Evolutionary conservation across 1,284 basidiomycete genomes (phyloP), one percentile per base, ranked within the genome.

Genomic region (Bondarzewia mesenterica): DNA sequence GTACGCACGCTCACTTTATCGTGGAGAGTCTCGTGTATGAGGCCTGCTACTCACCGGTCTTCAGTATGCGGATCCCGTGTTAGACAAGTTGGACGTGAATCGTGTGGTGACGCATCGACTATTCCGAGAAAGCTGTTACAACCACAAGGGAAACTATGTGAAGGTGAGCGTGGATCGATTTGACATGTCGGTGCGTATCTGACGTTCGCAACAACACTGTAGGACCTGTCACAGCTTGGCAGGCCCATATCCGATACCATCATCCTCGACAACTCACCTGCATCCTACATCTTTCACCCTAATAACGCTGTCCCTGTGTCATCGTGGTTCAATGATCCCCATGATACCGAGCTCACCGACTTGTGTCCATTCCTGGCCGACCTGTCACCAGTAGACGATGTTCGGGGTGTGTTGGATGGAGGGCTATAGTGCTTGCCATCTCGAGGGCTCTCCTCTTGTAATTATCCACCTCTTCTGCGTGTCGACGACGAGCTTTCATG

Each of bases 301-400:
- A 96, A 96, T 70, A 99, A 98, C 62, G 96, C 96, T 38, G 95
- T 98, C 5, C 95, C 95, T 7, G 93, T 99, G 49, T 97, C 94
- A 44, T 95, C 92, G 50, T 99, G 95, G 96, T 99, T 99, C 75
- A 98, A 97, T 67, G 90, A 93, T 67, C 93, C 93, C 8, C 93
- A 96, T 61, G 95, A 98, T 66, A 96, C 94, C 25, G 95, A 98
- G 67, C 73, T 98, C 55, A 95, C 92, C 27, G 95, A 98, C 66
- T 72, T 99, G 40, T 88, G 89, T 57, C 93, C 88, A 32, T 99
- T 99, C 80, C 77, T 99, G 55, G 72, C 87, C 16, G 95, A 99
- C 66, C 77, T 99, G 35, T 79, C 74, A 22, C 72, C 77, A 26
- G 92, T 94, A 27, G 86, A 88, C 52, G 95, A 99, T 63, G 89